Conservation (phyloP, 2,329 filamentous ascomycete genomes). For the Verticillium nonalfalfae region DNA sequence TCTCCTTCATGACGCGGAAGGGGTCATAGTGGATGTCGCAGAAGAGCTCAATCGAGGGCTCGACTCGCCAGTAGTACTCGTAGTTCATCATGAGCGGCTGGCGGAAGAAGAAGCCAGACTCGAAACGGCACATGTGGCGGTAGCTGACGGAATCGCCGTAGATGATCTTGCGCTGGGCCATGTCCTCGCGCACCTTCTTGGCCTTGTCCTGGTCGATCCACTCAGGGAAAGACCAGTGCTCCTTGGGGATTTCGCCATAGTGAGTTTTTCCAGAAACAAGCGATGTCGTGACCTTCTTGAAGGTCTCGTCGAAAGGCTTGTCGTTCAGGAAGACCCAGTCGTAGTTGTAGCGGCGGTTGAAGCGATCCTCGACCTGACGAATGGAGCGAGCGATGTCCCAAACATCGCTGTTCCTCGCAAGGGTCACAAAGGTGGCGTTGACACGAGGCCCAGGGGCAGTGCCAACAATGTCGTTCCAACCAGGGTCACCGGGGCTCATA, state of each 20-base stretch:
- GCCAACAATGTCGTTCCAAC: constrained; percentile 44
- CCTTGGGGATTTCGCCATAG: constrained; percentile 81
- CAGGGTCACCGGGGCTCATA: constrained; percentile 43
- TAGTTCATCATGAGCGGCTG: constrained; percentile 91
- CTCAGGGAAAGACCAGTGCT: constrained; percentile 96
- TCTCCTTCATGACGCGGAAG: constrained; percentile 93
- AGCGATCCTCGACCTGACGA: constrained; percentile 93
- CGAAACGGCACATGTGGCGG: constrained; percentile 98
- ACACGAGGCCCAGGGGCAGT: constrained; percentile 65
- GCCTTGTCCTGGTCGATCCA: constrained; percentile 96
- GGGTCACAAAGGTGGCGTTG: constrained; percentile 96
- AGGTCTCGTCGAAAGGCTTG: constrained; percentile 83
- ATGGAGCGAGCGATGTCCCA: constrained; percentile 98
- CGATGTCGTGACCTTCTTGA: constrained; percentile 85
- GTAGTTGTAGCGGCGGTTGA: constrained; percentile 95
- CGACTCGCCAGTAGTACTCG: constrained; percentile 99
- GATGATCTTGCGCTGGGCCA: constrained; percentile 92
- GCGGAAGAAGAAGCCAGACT: constrained; percentile 98
- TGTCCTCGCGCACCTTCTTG: constrained; percentile 83
- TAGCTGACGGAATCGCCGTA: constrained; percentile 97
- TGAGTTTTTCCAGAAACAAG: constrained; percentile 89
- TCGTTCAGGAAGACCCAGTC: constrained; percentile 99
- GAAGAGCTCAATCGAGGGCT: constrained; percentile 93
- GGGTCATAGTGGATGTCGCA: constrained; percentile 95
- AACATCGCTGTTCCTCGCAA: constrained; percentile 86